A percentile compares a stretch with the other conserved stretches of the same genome.
Evolutionary conservation across 2,329 filamentous ascomycete species (phyloP).

Genomic region (Cladosporium sphaerospermum): DNA sequence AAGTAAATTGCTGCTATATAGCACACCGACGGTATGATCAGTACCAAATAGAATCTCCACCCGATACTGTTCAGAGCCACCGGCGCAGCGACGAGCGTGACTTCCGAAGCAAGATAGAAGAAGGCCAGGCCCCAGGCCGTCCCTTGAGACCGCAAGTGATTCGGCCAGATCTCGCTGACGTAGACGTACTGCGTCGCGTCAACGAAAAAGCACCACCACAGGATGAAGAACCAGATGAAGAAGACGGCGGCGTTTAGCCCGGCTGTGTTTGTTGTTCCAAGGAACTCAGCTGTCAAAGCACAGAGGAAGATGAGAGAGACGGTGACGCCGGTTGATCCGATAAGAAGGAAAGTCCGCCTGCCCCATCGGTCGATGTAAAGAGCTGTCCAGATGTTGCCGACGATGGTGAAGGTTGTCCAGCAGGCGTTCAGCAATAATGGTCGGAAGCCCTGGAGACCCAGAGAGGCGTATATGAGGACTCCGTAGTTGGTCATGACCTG

Average conservation of each 20-base stretch:
- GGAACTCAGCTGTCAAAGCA: constrained; percentile 31
- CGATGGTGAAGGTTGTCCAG: constrained; percentile 38
- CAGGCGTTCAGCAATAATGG: constrained; percentile 40
- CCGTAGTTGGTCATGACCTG: constrained; percentile 33
- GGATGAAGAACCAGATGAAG: constrained; percentile 37
- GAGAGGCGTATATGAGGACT: constrained; percentile 32
- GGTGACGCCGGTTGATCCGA: constrained; percentile 37
- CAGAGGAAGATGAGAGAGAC: constrained; percentile 36
- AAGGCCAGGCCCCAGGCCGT: constrained; percentile 33
- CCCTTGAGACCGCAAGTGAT: constrained; percentile 33
- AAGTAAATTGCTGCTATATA: constrained; percentile 14
- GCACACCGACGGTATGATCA: constrained; percentile 14
- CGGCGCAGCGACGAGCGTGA: constrained; percentile 29
- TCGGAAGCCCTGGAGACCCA: constrained; percentile 34
- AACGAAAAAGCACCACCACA: constrained; percentile 39
- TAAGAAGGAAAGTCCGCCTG: constrained; percentile 38
- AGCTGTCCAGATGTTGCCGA: constrained; percentile 37
- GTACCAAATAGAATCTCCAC: constrained; percentile 19
- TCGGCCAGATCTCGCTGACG: constrained; percentile 42
- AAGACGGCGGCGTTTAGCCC: constrained; percentile 35
- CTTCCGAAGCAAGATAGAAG: constrained; percentile 32
- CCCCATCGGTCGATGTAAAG: constrained; percentile 36
- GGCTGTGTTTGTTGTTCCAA: constrained; percentile 30
- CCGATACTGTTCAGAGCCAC: constrained; percentile 21
- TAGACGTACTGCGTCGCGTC: constrained; percentile 45